Base-by-base conservation (phyloP, 345 rosid species). In the Hibiscus tridactylites region DNA sequence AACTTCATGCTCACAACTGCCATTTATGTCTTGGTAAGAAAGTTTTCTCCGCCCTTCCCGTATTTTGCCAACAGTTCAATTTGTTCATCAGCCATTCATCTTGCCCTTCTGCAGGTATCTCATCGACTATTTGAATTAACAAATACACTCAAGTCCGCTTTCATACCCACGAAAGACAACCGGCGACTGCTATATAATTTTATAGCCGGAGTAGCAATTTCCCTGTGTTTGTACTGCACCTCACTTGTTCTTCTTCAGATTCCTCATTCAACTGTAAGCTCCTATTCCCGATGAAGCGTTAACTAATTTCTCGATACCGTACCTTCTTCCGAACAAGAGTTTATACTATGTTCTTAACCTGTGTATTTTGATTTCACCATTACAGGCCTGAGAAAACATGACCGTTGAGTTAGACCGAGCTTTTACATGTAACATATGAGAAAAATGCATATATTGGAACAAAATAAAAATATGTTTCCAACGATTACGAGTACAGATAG, bases 1-100 rank as follows among this genome's bases (percentile, higher is more conserved):
- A 95, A 95, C 81, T 95, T 95, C 82, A 88, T 95, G 97, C 92
- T 92, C 78, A 92, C 92, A 53, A 92, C 98, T 52, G 89, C 97
- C 1, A 87, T 95, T 67, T 92, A 95, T 63, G 65, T 92, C 75
- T 80, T 95, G 29, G 99, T 92, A 82, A 83, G 96, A 68, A 65
- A 26, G 64, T 35, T 77, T 33, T 62, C 42, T 44, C n/a, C 0
- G 8, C 8, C 5, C 65, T 73, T 59, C 35, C 16, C 24, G 11
- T 69, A 9, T 33, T 50, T 44, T 50, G 72, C 19, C 31, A n/a
- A 68, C 21, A 17, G 56, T 53, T 35, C 11, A 35, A 13, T 37
- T 37, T 73, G 35, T 67, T 17, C 29, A 11, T 77, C 49, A 1
- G 77, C 52, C 26, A 65, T 37, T 28, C 44, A 50, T 50, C 56